phyloP scores from a whole-genome alignment of 2,329 filamentous ascomycete species.

The Cladosporium sp. region DNA sequence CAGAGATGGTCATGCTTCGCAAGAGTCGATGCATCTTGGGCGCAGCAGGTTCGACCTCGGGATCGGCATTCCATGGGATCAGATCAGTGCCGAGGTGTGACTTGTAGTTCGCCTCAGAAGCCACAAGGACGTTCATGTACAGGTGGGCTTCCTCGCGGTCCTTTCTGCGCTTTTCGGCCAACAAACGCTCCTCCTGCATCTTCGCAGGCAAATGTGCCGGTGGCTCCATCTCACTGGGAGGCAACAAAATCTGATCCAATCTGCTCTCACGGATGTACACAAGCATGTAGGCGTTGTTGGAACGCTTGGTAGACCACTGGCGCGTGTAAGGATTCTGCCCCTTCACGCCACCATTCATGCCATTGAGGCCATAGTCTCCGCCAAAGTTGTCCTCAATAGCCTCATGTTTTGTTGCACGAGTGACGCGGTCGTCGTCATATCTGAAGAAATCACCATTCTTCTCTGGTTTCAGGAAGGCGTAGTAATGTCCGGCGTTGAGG shows the following conservation, averaged over 20 bases:
- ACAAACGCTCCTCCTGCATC: slow-evolving; percentile 76
- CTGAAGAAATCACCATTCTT: slow-evolving; percentile 95
- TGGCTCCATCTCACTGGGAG: slow-evolving; percentile 71
- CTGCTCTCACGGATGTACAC: slow-evolving; percentile 90
- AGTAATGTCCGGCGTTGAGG: slow-evolving; percentile 96
- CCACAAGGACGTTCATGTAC: slow-evolving; percentile 78
- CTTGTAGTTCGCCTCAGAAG: slow-evolving; percentile 77
- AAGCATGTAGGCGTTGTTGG: slow-evolving; percentile 95
- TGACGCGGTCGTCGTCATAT: slow-evolving; percentile 96
- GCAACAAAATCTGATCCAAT: slow-evolving; percentile 75
- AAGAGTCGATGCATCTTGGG: slow-evolving; percentile 71
- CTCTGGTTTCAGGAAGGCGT: slow-evolving; percentile 89
- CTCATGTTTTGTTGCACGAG: slow-evolving; percentile 85
- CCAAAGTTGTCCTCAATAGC: slow-evolving; percentile 96
- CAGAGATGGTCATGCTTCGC: slow-evolving; percentile 68
- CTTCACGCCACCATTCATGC: slow-evolving; percentile 52
- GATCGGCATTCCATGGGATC: slow-evolving; percentile 53
- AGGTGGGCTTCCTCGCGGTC: slow-evolving; percentile 93
- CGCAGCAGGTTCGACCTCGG: slow-evolving; percentile 60
- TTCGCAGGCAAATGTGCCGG: slow-evolving; percentile 74
- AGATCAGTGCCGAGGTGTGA: slow-evolving; percentile 82
- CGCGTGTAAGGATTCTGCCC: slow-evolving; percentile 62
- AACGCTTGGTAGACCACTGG: slow-evolving; percentile 61
- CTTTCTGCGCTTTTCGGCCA: slow-evolving; percentile 71
- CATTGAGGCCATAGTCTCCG: slow-evolving; percentile 64